These are phyloP conservation scores for Hypericum androsaemum DNA, from an alignment of 345 rosid genomes.

Conservation along the genomic window DNA sequence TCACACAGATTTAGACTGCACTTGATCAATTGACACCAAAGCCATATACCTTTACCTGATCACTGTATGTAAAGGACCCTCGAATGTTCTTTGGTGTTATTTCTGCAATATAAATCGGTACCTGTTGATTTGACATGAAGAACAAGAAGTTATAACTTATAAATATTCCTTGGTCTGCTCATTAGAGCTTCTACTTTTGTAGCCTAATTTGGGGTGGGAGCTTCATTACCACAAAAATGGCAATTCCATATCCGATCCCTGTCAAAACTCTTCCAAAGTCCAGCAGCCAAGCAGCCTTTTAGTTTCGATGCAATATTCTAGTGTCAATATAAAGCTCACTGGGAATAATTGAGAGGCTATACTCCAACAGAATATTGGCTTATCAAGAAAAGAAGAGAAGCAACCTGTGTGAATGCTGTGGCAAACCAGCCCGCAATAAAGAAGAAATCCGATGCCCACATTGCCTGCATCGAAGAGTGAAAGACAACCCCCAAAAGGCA, in stretches of 20 bases:
- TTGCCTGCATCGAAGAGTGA: conserved; percentile 18
- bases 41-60: background rate
- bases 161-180: background rate
- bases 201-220: background rate
- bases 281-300: background rate
- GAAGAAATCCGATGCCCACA: conserved; percentile 27
- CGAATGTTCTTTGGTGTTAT: background rate
- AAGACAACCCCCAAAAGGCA: too few relatives aligned
- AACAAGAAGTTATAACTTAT: background rate
- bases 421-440: conserved; percentile 35
- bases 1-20: background rate
- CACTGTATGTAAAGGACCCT: background rate
- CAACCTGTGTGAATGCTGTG: conserved; percentile 31
- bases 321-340: too few relatives aligned
- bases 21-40: background rate
- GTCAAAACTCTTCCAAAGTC: background rate
- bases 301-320: too few relatives aligned
- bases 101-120: background rate
- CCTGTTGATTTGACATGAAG: background rate
- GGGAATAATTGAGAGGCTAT: background rate
- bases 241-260: background rate
- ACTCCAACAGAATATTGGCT: too few relatives aligned
- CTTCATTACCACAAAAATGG: background rate
- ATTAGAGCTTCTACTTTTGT: too few relatives aligned
- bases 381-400: too few relatives aligned